Base-by-base conservation (phyloP, 345 rosid genomes). In the Salix suchowensis region DNA sequence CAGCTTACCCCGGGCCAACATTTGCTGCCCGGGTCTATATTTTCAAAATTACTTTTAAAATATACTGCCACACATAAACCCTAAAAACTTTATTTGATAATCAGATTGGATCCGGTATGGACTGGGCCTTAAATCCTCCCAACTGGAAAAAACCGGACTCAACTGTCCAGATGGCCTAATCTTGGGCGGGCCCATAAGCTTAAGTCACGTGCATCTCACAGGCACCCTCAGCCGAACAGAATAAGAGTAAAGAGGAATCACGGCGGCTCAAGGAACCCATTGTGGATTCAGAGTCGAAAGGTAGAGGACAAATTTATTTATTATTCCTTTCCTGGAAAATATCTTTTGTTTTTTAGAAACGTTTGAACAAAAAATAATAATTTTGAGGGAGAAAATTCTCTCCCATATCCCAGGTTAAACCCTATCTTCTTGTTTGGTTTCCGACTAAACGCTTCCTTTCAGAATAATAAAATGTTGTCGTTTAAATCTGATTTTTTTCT, bases 401-500 rank as follows among this genome's bases (percentile, higher is more conserved):
- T n/a, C 28, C 62, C 14, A 55, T n/a, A 7, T n/a, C 26, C 62
- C 0, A 58, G 67, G 75, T 37, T 19, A 23, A 37, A 36, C 32
- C 61, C 66, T 24, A 7, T 12, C n/a, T 66, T 65, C 67, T 34
- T 66, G 66, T 23, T 75, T 75, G 78, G 50, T 36, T 36, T 13
- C 72, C 39, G 37, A 23, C 50, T 14, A 75, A 66, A 50, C 14
- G 8, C 11, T 28, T 19, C 11, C 4, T 13, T 21, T 30, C n/a
- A 15, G 32, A 18, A 11, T 34, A 60, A 50, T 62, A 39, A 10
- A 13, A 60, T 30, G n/a, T 65, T 30, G 16, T 65, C 58, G 26
- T 68, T 40, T 39, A 4, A 34, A 23, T 26, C 26, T n/a, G n/a
- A 39, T 73, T 7, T 13, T 1, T 2, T 30, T 34, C 5, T 34